Evolutionary conservation across 2,329 filamentous ascomycete species (phyloP).

Genomic region (Fusarium tanahbumbuense): DNA sequence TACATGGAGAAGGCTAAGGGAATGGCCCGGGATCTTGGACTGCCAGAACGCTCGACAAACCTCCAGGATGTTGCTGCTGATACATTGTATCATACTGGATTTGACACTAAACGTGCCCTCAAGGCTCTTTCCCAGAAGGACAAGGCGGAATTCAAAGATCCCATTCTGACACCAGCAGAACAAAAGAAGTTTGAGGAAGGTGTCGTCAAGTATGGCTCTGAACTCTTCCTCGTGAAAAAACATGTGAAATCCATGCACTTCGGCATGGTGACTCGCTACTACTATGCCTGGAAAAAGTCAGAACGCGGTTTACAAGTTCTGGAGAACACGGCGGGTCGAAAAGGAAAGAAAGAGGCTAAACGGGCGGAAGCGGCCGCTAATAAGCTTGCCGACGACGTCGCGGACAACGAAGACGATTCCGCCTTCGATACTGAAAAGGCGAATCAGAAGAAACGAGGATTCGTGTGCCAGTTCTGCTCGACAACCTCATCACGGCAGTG

Average conservation of each 20-base stretch:
- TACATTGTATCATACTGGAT: constrained; percentile 77
- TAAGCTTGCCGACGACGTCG: constrained; percentile 91
- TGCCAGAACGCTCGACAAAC: constrained; percentile 84
- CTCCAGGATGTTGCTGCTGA: constrained; percentile 85
- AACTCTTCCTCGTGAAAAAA: constrained; percentile 83
- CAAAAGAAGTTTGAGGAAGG: constrained; percentile 92
- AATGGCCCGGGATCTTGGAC: constrained; percentile 73
- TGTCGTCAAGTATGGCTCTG: constrained; percentile 89
- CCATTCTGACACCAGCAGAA: constrained; percentile 80
- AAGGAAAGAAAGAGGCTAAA: constrained; percentile 88
- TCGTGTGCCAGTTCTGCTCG: constrained; percentile 93
- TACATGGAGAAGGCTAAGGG: constrained; percentile 79
- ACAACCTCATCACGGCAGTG: constrained; percentile 86
- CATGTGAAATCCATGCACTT: constrained; percentile 87
- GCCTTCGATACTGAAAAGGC: constrained; percentile 95
- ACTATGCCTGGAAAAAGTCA: constrained; percentile 99
- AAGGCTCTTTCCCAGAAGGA: constrained; percentile 75
- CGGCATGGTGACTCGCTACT: constrained; percentile 87
- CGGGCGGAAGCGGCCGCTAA: constrained; percentile 75
- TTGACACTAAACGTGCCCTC: constrained; percentile 77
- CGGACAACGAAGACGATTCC: constrained; percentile 92
- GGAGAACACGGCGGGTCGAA: constrained; percentile 87
- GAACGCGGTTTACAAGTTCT: constrained; percentile 86
- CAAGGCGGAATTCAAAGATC: constrained; percentile 83
- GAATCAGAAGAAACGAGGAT: constrained; percentile 78